phyloP scores from a whole-genome alignment of 1,139 yeast species.

The Scheffersomyces segobiensis region DNA sequence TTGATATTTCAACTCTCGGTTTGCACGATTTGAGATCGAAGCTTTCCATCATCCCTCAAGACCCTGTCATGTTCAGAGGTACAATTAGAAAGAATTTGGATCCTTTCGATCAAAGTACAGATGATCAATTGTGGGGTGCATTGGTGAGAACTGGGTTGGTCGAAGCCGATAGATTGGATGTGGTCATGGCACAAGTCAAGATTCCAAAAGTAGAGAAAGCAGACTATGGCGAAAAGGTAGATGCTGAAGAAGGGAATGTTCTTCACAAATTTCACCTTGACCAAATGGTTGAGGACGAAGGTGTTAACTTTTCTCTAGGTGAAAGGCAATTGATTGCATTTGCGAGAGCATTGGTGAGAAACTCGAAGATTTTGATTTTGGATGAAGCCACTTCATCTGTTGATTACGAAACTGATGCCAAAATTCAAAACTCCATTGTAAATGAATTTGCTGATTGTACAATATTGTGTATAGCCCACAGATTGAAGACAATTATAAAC shows the following conservation, averaged over 20 bases:
- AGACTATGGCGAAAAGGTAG: background rate
- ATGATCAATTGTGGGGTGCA: constrained; percentile 35
- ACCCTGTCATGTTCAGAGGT: constrained; percentile 20
- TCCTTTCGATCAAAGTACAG: constrained; percentile 27
- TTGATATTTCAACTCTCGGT: constrained; percentile 47
- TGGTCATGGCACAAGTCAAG: constrained; percentile 8
- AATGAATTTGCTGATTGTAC: constrained; percentile 38
- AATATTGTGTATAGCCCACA: constrained; percentile 43
- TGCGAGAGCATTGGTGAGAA: constrained; percentile 42
- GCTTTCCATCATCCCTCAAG: constrained; percentile 22
- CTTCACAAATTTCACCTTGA: constrained; percentile 33
- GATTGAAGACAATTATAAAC: constrained; percentile 39
- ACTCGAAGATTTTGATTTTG: constrained; percentile 36
- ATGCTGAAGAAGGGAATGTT: constrained; percentile 1
- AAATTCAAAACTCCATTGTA: constrained; percentile 36
- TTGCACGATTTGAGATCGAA: constrained; percentile 16
- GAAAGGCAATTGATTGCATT: constrained; percentile 44
- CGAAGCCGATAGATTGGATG: constrained; percentile 11
- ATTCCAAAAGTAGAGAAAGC: constrained; percentile 3
- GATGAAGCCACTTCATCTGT: constrained; percentile 48
- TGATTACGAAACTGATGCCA: constrained; percentile 45
- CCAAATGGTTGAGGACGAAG: constrained; percentile 41
- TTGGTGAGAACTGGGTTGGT: constrained; percentile 35
- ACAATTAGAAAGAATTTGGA: constrained; percentile 14
- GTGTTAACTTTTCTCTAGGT: constrained; percentile 41